Evolutionary conservation across 768 basidiomycete genomes (phyloP), one percentile per base, ranked within the genome.

Genomic region (Termitomyces sp.): DNA sequence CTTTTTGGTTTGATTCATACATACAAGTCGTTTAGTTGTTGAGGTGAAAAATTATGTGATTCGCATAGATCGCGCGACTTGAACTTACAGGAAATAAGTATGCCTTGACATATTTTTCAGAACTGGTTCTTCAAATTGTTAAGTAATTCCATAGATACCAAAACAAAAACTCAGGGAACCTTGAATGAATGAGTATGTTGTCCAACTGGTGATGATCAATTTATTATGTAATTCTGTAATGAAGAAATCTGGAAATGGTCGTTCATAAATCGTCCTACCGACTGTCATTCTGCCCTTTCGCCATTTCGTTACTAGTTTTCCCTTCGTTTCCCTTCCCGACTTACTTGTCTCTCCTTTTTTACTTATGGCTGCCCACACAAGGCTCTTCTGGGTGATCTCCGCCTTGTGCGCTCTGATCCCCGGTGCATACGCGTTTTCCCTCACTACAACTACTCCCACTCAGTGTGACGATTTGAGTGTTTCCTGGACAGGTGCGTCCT

Each of bases 381-480:
- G 28, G 26, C 34, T 50, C 2, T 32, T 50, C 2, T 60, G 52
- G 70, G 67, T 62, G 46, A 53, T 67, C 51, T 46, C 69, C 44
- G 40, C 59, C 59, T 59, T 61, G 61, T 65, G 55, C 64, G 59
- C 57, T 35, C 56, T 61, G 24, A 53, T 59, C 53, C 60, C 64
- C 35, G 17, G 64, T 55, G 65, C 61, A 19, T 32, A 40, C 49
- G 79, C 76, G 22, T 85, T 88, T 73, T 65, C 72, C 58, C 77
- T 82, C 64, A 68, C 71, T 30, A 56, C 67, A 26, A 65, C 67
- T 9, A 51, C 69, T 10, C 78, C 84, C 5, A 75, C 82, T 0
- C 70, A 84, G 65, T 91, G 89, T 64, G 87, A 81, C 58, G 66
- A 78, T 64, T 68, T 89, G n/a, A 64, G 68, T 44, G 61, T 91